Percentiles rank a stretch among this genome's conserved stretches.
These are phyloP conservation scores for Trichothecium roseum DNA, from an alignment of 2,329 filamentous ascomycete genomes.

Conservation along the genomic window DNA sequence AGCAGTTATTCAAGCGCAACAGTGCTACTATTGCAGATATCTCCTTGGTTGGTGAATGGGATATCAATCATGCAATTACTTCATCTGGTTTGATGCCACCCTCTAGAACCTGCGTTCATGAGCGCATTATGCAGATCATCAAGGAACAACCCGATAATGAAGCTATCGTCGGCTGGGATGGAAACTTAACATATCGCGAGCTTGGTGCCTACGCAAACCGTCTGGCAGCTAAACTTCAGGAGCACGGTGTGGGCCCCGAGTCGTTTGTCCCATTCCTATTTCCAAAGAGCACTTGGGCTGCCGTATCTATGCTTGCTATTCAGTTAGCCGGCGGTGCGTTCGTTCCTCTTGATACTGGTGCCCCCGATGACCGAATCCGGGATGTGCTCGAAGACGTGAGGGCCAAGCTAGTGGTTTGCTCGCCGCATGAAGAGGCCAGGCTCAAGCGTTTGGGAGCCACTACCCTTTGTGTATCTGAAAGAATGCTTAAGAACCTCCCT, in stretches of 20 bases:
- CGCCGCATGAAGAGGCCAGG: neutral
- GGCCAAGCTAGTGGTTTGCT: constrained; percentile 9
- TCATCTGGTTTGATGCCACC: neutral
- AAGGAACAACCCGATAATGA: neutral
- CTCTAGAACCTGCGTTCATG: neutral
- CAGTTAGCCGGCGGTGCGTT: constrained; percentile 18
- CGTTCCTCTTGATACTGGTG: constrained; percentile 15
- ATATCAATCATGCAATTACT: too few relatives aligned
- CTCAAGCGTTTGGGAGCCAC: neutral
- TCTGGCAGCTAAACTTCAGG: neutral
- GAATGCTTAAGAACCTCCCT: neutral
- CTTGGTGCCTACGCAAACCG: neutral
- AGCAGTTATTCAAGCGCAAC: constrained; percentile 2
- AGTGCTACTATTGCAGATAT: neutral
- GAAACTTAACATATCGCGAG: neutral
- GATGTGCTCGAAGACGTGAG: constrained; percentile 3
- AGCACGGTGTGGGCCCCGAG: neutral
- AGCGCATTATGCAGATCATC: constrained; percentile 18
- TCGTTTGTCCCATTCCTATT: constrained; percentile 10
- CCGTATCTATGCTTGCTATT: constrained; percentile 15
- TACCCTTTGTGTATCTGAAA: neutral
- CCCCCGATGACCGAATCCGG: constrained; percentile 2
- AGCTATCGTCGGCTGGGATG: neutral
- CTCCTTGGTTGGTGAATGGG: neutral
- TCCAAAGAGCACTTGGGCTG: constrained; percentile 14